Base-by-base conservation (phyloP, 306 rosid species). In the Aeschynomene evenia region DNA sequence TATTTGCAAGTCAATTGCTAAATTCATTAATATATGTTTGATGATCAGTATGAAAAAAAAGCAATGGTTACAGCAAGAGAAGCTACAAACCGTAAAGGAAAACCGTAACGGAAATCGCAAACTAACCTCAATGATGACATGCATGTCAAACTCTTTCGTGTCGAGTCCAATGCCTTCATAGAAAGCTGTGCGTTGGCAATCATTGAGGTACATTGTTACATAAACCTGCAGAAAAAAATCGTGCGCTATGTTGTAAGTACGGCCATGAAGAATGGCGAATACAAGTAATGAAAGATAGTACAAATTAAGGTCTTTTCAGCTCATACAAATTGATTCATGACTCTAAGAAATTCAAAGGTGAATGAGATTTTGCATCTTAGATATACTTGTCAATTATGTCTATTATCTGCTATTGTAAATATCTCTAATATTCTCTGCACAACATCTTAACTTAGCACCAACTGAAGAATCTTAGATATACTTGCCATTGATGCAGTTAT, bases 71-170 rank as follows among this genome's bases (percentile, higher is more conserved):
- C 14, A 2, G 48, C 15, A 14, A 15, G 48, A 0, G 5, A 15
- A 45, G 8, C 4, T 40, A 11, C 16, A n/a, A 4, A 12, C 48
- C 5, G 3, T 12, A 40, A 40, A n/a, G n/a, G n/a, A n/a, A n/a
- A n/a, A n/a, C n/a, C n/a, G n/a, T n/a, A n/a, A n/a, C n/a, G 9
- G 2, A 34, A 52, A 28, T 56, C 42, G 56, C 50, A 36, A 23
- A 26, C 57, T 82, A 53, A 94, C 99, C 96, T 94, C 97, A 63
- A 91, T 94, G 84, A 94, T 94, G 81, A 91, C 99, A 80, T 94
- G 99, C 99, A 88, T 94, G 75, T 94, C 97, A 66, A 85, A 91
- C 71, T 94, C 99, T 79, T 94, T 94, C 14, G 99, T 94, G 79
- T 91, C 26, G 31, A 91, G 91, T 33, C 99, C 99, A 58, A 94